A percentile compares a stretch with the other conserved stretches of the same genome.
These are phyloP conservation scores for Didymellaceae sp. DNA, from an alignment of 2,329 filamentous ascomycete species.

Conservation along the genomic window DNA sequence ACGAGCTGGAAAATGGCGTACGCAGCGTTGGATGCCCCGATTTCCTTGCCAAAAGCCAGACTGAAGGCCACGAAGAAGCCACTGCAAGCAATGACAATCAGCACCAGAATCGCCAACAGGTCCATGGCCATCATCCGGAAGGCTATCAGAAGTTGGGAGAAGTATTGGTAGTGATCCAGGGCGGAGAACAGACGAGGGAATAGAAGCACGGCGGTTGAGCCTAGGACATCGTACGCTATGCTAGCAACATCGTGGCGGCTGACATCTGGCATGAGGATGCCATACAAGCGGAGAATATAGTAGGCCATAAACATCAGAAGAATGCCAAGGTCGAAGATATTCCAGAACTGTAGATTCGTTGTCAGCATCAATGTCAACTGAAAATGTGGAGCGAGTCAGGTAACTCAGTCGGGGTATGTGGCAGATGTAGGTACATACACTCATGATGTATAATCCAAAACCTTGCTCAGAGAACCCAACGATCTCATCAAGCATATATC, in stretches of 20 bases:
- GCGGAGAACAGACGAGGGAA: slow-evolving; percentile 92
- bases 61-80: slow-evolving; percentile 97
- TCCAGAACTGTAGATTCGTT: slow-evolving; percentile 69
- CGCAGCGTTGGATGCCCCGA: slow-evolving; percentile 75
- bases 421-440: too few relatives aligned
- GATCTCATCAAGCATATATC: slow-evolving; percentile 95
- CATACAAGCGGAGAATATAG: slow-evolving; percentile 87
- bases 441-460: slow-evolving; percentile 79
- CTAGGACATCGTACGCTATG: slow-evolving; percentile 92
- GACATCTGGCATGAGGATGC: slow-evolving; percentile 80
- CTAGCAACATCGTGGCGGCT: slow-evolving; percentile 73
- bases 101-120: slow-evolving; percentile 79
- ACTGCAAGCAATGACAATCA: slow-evolving; percentile 87
- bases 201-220: slow-evolving; percentile 86
- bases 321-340: slow-evolving; percentile 91
- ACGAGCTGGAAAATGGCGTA: slow-evolving; percentile 92
- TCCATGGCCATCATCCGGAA: slow-evolving; percentile 95
- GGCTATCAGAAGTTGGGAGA: slow-evolving; percentile 91
- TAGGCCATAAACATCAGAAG: slow-evolving; percentile 84
- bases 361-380: not conserved
- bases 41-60: slow-evolving; percentile 73
- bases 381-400: not conserved
- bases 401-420: too few relatives aligned
- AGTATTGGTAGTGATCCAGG: slow-evolving; percentile 93
- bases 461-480: slow-evolving; percentile 97